Base-by-base conservation (phyloP, 2,329 filamentous ascomycete genomes). In the Botrytis hyacinthi region DNA sequence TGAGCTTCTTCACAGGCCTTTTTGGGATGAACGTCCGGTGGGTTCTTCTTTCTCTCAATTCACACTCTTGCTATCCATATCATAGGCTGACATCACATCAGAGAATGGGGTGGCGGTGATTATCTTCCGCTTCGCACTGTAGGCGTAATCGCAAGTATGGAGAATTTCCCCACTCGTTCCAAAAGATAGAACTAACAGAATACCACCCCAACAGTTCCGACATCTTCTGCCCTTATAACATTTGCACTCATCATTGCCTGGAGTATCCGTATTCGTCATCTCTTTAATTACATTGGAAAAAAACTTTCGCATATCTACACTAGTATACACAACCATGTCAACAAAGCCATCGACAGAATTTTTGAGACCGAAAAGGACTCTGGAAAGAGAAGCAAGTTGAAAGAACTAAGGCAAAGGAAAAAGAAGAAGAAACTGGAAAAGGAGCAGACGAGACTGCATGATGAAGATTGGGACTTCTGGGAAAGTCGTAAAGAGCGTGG, bases 91-190 rank as follows among this genome's bases (percentile, higher is more conserved):
- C 16, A 57, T 42, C 2, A 66, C 1, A 40, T 29, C 35, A 68
- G 65, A 57, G 48, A 68, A 57, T 68, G 65, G 16, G 65, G 46
- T 2, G 26, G 65, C n/a, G 46, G 35, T 54, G 35, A 66, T 54
- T 42, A 16, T 3, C 65, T 57, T 29, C 48, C 35, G 14, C 35
- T 66, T 35, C 63, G 32, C 16, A 68, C 65, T 12, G 35, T 40
- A 68, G 35, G 48, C 48, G 35, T 26, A 20, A 68, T 68, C 22
- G 35, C 48, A 22, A 68, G 48, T 42, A 68, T 57, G 46, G 32
- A 29, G 14, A 18, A 4, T 7, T 10, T 22, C 10, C 65, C 18
- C 62, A 48, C 32, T 14, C 26, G 46, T 20, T 4, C 10, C 9
- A 40, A 22, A 29, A 40, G 16, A 54, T 14, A 22, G 10, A 42